Evolutionary conservation across 192 early-diverging fungal species (phyloP), one percentile per base, ranked within the genome.

Genomic region (Entomortierella parvispora): DNA sequence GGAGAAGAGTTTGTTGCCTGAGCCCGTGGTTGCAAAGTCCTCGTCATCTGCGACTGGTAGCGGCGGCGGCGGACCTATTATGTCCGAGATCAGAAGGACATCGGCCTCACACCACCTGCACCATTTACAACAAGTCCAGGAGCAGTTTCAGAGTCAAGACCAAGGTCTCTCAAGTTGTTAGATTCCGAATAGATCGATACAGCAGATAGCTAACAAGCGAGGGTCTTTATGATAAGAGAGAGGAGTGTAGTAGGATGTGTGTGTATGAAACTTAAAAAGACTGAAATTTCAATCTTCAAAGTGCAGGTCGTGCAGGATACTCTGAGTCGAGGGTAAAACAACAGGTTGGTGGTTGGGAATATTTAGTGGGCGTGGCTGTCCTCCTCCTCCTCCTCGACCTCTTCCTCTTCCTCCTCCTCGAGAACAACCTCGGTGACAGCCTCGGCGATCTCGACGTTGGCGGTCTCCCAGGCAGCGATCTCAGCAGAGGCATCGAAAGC

Each of bases 381-480:
- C 60, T 68, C 74, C 53, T 62, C 72, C 43, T 68, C 74, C 52
- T 68, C 69, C 11, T 51, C 48, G 49, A 43, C 66, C 20, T 62
- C 74, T 42, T 75, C 70, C 33, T 76, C 72, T 25, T 68, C 74
- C 34, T 62, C 72, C 32, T 77, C 74, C 51, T 62, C 65, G 14
- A 52, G 33, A 40, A 42, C 61, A 31, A 68, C 74, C 61, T 77
- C 65, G 29, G 61, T 57, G 52, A 77, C 60, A 32, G 74, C 65
- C 49, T 77, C 66, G 23, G 55, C 60, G 58, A 68, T 65, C 74
- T 77, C 74, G 48, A 48, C 48, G 49, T 77, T 77, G 61, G 74
- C 74, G 49, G 74, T 53, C 74, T 77, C 74, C 74, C 74, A 77
- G 61, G 74, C 74, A 63, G 74, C 17, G 47, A 77, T 65, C 59